Base-by-base conservation (phyloP, 805 yeast genomes). In the Metschnikowia anglica region DNA sequence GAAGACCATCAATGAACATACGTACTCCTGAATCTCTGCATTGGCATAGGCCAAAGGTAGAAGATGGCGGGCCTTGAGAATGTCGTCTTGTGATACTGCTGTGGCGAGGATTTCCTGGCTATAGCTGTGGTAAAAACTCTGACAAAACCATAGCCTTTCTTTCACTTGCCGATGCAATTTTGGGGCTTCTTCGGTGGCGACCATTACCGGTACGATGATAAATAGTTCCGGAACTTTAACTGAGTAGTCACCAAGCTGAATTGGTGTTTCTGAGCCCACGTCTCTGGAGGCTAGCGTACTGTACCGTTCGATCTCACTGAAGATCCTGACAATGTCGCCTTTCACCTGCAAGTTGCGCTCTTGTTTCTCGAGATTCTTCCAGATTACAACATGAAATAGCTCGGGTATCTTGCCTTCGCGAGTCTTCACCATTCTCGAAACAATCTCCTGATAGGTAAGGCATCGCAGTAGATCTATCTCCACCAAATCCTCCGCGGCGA, bases 1-100 rank as follows among this genome's bases (percentile, higher is more conserved):
- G 42, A 59, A 62, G 8, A 68, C 65, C 20, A 68, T 55, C 12
- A 70, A 43, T 12, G 73, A 68, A 44, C 66, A 63, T 19, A 66
- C 56, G 42, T 70, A 70, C 32, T 61, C 55, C 23, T 60, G 61
- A 17, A 70, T 59, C 19, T 65, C 70, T 4, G 73, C 69, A 17
- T 64, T 54, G n/a, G 59, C 54, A 40, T 54, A 62, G 2, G 68
- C 63, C 15, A 24, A 4, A 9, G 38, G 13, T 5, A 51, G 38
- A n/a, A 10, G 13, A 4, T 29, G 21, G 10, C 52, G 47, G 32
- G 47, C 45, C 23, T 27, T 28, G 11, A 38, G 12, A 7, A 47
- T 27, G 11, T 40, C 29, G 12, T 15, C 12, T 7, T 7, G 27
- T 12, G 35, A 12, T n/a, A 26, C 17, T 25, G 31, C 21, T 9